Percentiles rank a stretch among this genome's conserved stretches.
Evolutionary conservation across 371 early-diverging fungal genomes (phyloP).

Genomic region (Zopfochytrium polystomum): DNA sequence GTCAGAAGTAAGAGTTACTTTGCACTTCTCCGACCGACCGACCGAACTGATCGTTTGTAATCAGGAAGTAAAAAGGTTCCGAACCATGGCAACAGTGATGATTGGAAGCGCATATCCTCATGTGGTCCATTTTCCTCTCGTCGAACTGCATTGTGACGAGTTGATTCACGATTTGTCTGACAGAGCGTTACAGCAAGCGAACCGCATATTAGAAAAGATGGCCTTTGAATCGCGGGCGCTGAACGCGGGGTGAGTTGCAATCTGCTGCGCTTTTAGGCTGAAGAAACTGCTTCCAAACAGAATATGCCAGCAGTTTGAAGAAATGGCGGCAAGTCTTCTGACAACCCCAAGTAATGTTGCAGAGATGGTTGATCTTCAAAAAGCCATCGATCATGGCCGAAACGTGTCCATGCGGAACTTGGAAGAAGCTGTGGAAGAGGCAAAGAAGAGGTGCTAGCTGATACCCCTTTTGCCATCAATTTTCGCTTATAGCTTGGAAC

Average conservation of each 20-base stretch:
- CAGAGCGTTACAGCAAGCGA: conserved; percentile 39
- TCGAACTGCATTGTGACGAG: conserved; percentile 51
- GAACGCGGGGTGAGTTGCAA: conserved; percentile 10
- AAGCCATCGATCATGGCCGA: conserved; percentile 40
- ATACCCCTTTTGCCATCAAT: not conserved
- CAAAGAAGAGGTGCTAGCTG: conserved; percentile 42
- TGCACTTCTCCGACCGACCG: conserved; percentile 1
- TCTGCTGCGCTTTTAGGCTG: not conserved
- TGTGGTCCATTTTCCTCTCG: conserved; percentile 45
- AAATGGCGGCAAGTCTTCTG: conserved; percentile 39
- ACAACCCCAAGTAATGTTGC: conserved; percentile 47
- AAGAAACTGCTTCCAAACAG: conserved; percentile 10
- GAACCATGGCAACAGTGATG: conserved; percentile 31
- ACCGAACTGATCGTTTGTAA: not conserved
- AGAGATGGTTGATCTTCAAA: conserved; percentile 54
- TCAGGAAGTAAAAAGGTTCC: conserved; percentile 45
- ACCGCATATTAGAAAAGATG: conserved; percentile 44
- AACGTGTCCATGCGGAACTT: conserved; percentile 36
- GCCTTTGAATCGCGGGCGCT: conserved; percentile 32
- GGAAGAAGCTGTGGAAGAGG: conserved; percentile 51
- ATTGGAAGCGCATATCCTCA: conserved; percentile 50
- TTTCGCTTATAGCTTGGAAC: not conserved
- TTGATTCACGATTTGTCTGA: conserved; percentile 46
- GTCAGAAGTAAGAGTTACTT: conserved; percentile 37
- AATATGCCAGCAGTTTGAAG: conserved; percentile 42